Percentiles rank a stretch among this genome's conserved stretches.
Evolutionary conservation across 345 rosid genomes (phyloP).

Genomic region (Schrenkiella parvula): DNA sequence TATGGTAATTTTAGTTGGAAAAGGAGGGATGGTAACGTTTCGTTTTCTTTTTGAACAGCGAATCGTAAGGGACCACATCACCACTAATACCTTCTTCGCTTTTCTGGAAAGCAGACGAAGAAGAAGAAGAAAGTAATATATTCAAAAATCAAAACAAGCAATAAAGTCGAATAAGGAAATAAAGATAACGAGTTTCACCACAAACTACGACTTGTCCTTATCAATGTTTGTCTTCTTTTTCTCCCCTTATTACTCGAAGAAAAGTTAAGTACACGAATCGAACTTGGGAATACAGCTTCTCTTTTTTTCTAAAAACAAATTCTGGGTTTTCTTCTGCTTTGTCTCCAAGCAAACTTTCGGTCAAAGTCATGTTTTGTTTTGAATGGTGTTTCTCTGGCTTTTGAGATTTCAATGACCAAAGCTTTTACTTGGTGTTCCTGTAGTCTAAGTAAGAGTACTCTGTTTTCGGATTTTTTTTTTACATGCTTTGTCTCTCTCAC

Average conservation of each 20-base stretch:
- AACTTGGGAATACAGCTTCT: not conserved
- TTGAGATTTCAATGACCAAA: not conserved
- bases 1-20: not conserved
- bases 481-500: not conserved
- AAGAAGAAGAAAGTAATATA: conserved; percentile 3
- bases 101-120: conserved; percentile 20
- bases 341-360: conserved; percentile 48
- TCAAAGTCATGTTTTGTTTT: conserved; percentile 13
- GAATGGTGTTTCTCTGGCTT: not conserved
- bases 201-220: conserved; percentile 26
- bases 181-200: not conserved
- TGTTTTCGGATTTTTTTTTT: not conserved
- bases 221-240: conserved; percentile 4
- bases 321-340: conserved; percentile 48
- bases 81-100: conserved; percentile 23
- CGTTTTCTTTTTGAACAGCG: conserved; percentile 21
- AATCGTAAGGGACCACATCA: conserved; percentile 14
- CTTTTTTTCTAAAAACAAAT: not conserved
- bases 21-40: not conserved
- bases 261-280: conserved; percentile 1
- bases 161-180: not conserved
- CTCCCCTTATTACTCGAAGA: not conserved
- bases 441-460: conserved; percentile 32
- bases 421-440: not conserved
- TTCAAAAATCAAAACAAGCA: not conserved